phyloP scores from a whole-genome alignment of 192 early-diverging fungal species.

The Lobulomyces angularis region DNA sequence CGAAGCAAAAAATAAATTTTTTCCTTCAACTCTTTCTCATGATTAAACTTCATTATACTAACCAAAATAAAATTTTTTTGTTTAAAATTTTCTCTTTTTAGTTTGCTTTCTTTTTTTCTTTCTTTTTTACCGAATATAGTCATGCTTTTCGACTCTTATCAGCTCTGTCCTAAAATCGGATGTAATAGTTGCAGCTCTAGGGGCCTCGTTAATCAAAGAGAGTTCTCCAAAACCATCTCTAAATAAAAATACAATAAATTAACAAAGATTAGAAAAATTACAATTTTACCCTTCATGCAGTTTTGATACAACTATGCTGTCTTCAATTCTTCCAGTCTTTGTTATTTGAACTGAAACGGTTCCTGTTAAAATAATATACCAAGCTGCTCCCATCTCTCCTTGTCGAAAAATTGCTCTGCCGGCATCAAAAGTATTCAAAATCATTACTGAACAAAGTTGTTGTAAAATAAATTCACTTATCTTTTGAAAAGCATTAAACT shows the following conservation, averaged over 20 bases:
- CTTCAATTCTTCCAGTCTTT: constrained; percentile 12
- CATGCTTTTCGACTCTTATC: constrained; percentile 24
- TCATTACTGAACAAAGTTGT: constrained; percentile 22
- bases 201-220: constrained; percentile 23
- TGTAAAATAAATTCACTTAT: constrained; percentile 23
- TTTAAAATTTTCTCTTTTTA: neutral
- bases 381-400: constrained; percentile 26
- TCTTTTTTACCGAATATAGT: constrained; percentile 25
- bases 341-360: constrained; percentile 18
- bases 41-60: constrained; percentile 18
- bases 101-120: neutral
- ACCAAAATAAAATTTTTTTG: neutral
- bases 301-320: constrained; percentile 13
- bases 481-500: constrained; percentile 15
- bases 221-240: constrained; percentile 34
- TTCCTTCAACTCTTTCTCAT: constrained; percentile 24
- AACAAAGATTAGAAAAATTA: neutral
- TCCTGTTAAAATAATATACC: constrained; percentile 32
- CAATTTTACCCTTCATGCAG: neutral
- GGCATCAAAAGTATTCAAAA: constrained; percentile 14
- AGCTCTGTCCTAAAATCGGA: constrained; percentile 20
- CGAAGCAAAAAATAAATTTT: constrained; percentile 19
- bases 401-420: constrained; percentile 24
- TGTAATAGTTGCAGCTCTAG: constrained; percentile 28
- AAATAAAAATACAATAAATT: too few relatives aligned